Conservation (phyloP, 345 rosid genomes). For the Linum tenue region DNA sequence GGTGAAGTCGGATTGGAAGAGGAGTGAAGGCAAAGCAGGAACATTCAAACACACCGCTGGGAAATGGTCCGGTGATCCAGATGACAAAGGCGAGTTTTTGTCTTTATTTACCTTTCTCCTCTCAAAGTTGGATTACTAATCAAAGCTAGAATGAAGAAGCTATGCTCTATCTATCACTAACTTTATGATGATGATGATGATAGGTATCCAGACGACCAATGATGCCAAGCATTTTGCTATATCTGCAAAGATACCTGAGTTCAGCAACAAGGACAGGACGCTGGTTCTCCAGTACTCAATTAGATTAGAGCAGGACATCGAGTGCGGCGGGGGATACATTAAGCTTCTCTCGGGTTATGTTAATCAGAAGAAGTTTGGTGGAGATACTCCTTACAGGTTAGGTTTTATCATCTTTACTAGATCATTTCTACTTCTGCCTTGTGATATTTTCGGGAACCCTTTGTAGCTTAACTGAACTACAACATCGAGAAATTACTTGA, state of each 20-base stretch:
- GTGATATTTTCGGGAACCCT: background rate
- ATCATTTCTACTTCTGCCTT: background rate
- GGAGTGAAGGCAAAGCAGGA: conserved; percentile 79
- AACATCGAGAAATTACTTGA: too few relatives aligned
- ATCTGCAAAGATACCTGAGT: conserved; percentile 84
- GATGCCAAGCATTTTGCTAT: conserved; percentile 85
- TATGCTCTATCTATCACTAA: background rate
- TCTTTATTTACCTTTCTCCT: background rate
- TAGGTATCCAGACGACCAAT: conserved; percentile 77
- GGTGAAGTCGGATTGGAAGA: conserved; percentile 84
- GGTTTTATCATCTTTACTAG: background rate
- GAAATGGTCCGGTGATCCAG: conserved; percentile 75
- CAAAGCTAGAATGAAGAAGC: background rate
- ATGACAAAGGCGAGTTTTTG: conserved; percentile 44
- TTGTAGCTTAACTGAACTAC: too few relatives aligned
- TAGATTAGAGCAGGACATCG: conserved; percentile 82
- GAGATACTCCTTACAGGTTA: conserved; percentile 96
- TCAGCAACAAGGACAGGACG: conserved; percentile 76
- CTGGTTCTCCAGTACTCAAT: conserved; percentile 79
- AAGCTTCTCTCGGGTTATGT: conserved; percentile 92
- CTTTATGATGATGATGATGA: conserved; percentile 2
- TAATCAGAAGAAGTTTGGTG: conserved; percentile 95
- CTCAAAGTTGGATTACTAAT: background rate
- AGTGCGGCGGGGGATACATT: conserved; percentile 97
- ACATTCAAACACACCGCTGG: conserved; percentile 76